Evolutionary conservation across 2,329 filamentous ascomycete species (phyloP).

Genomic region (Teratosphaeriaceae sp.): DNA sequence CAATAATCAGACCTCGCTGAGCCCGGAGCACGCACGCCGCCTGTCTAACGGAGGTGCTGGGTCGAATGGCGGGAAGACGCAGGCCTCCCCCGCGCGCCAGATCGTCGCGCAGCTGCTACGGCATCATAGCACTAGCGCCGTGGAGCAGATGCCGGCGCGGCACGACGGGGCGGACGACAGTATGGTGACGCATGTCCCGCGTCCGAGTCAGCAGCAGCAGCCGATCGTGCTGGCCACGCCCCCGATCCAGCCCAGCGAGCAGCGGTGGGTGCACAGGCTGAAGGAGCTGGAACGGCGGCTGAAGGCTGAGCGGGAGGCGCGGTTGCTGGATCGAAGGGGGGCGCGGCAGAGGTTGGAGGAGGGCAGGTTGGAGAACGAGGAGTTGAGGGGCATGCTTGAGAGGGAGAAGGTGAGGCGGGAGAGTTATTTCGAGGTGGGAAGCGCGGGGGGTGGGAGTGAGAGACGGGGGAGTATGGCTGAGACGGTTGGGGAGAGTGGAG

Average conservation of each 20-base stretch:
- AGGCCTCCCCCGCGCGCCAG: conserved; percentile 31
- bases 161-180: not conserved
- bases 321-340: conserved; percentile 75
- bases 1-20: conserved; percentile 18
- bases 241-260: conserved; percentile 49
- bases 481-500: not conserved
- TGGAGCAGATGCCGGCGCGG: conserved; percentile 33
- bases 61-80: not conserved
- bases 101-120: conserved; percentile 48
- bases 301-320: conserved; percentile 81
- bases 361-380: conserved; percentile 65
- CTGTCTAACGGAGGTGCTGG: conserved; percentile 12
- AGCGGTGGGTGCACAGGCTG: conserved; percentile 77
- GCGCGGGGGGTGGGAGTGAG: conserved; percentile 2
- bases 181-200: not conserved
- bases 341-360: conserved; percentile 75
- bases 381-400: conserved; percentile 59
- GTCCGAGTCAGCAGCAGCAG: conserved; percentile 29
- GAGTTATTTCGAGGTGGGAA: conserved; percentile 8
- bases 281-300: conserved; percentile 83
- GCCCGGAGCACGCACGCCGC: conserved; percentile 15
- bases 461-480: not conserved
- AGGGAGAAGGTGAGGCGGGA: conserved; percentile 42
- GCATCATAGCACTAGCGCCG: conserved; percentile 47
- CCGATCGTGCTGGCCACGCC: conserved; percentile 35